Base-by-base conservation (phyloP, 495 filamentous ascomycete genomes). In the Penicillium longicatenatum region DNA sequence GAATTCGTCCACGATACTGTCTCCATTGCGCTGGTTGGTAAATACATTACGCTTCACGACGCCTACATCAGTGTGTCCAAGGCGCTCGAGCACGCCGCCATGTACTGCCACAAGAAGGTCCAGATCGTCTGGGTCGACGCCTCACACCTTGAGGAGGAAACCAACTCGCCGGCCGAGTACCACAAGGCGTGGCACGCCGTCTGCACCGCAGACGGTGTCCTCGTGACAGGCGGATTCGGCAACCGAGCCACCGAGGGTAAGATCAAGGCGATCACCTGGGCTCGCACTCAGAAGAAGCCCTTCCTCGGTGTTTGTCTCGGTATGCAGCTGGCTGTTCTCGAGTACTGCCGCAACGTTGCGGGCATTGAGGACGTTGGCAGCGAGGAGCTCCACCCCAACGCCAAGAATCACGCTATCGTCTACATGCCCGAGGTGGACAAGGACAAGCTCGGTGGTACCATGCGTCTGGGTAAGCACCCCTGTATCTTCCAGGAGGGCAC, bases 291-390 rank as follows among this genome's bases (percentile, higher is more conserved):
- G 58, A 86, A 88, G 41, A 82, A 79, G 4, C 93, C 93, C 21
- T 97, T 88, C 75, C 82, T 98, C 8, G 93, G 94, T 52, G 89
- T 98, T 54, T 98, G 94, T 71, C 84, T 98, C 16, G 94, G 94
- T 37, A 90, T 98, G 86, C 94, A 98, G 70, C 78, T 97, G 37
- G 93, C 94, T 17, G 92, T 97, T 16, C 89, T 97, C 59, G 93
- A 98, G 66, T 90, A 83, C 58, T 90, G 90, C n/a, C 82, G 89
- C 35, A 83, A 92, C 57, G 75, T 91, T 10, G 87, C 81, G 75
- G 83, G 78, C 26, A 74, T 89, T 42, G 60, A 72, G 7, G 73
- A 77, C 21, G 52, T 46, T 6, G 41, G 41, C 24, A 54, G 52
- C 16, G 52, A 54, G 52, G 52, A 54, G 29, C 52, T 54, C 10